phyloP scores from a whole-genome alignment of 2,329 filamentous ascomycete species.

The Zasmidium angulare region DNA sequence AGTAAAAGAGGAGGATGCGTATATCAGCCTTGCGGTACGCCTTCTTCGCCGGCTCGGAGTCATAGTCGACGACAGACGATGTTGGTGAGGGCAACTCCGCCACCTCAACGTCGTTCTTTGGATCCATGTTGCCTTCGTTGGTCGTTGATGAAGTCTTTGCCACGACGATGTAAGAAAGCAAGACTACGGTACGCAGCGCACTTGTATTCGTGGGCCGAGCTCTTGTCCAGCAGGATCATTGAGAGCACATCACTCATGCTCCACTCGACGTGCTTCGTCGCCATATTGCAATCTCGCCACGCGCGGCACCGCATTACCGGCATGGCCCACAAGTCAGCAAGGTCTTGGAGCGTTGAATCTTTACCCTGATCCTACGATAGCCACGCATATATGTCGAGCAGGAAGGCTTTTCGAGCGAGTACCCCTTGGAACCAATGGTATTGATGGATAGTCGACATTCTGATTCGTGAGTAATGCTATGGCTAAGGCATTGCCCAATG shows the following conservation, averaged over 20 bases:
- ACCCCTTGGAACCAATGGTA: neutral
- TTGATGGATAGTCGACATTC: neutral
- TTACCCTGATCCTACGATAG: neutral
- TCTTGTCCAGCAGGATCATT: neutral
- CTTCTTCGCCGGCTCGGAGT: neutral
- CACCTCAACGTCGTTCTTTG: constrained; percentile 10
- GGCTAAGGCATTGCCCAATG: neutral
- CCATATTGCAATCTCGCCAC: neutral
- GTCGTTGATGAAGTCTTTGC: neutral
- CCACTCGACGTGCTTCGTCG: neutral
- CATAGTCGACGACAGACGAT: neutral
- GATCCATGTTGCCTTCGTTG: neutral
- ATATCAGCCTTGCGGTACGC: constrained; percentile 35
- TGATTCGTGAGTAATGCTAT: neutral
- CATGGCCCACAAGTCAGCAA: neutral
- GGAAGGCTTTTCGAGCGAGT: neutral
- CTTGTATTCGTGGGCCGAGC: neutral
- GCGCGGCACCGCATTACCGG: neutral
- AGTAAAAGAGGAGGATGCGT: constrained; percentile 34
- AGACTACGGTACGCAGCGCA: too few species aligned
- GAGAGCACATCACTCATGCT: neutral
- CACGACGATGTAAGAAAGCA: neutral
- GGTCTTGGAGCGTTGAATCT: neutral
- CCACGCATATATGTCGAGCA: neutral
- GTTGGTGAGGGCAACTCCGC: constrained; percentile 2